Base-by-base conservation (phyloP, 352 stramenopile species). In the Globisporangium radiosum region DNA sequence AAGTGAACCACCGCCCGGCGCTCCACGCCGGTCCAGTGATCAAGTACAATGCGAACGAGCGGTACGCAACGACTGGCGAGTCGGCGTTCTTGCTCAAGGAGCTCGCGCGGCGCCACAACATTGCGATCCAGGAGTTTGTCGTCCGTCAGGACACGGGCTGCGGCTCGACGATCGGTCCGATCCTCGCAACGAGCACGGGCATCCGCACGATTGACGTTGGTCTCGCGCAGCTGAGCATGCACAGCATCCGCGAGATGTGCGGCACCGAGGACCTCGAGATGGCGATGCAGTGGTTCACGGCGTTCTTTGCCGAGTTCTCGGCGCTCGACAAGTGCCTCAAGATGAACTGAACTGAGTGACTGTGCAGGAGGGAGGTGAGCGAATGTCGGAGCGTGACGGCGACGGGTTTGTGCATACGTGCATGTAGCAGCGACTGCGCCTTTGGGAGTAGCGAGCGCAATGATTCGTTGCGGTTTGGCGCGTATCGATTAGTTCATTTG, bases 31-130 rank as follows among this genome's bases (percentile, higher is more conserved):
- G 95, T n/a, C 78, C 97, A 59, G 97, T 99, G n/a, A 98, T 99
- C 64, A 99, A 99, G 81, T 89, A 97, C 70, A 99, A 99, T 71
- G 82, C 85, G 39, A 99, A 99, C 73, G 94, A 99, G 72, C 80
- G 96, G 50, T 99, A 99, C 66, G 88, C 96, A 14, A 99, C 96
- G 7, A 98, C 89, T 53, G 83, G 82, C 45, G 82, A 98, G 13
- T 98, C 96, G 5, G 85, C 88, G 4, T 83, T 98, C 54, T 71
- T 98, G 45, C 83, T 97, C 59, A 90, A 96, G 63, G 94, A 98
- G 73, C 70, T 98, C 7, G 89, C 78, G 54, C 81, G 87, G 55
- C 82, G 82, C 60, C 69, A 95, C 68, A 75, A 83, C 71, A 66
- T 97, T 6, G 79, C 89, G 43, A 72, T 98, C 45, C 94, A 99